Base-by-base conservation (phyloP, 148 eudicot species). In the Rhododendron griersonianum region DNA sequence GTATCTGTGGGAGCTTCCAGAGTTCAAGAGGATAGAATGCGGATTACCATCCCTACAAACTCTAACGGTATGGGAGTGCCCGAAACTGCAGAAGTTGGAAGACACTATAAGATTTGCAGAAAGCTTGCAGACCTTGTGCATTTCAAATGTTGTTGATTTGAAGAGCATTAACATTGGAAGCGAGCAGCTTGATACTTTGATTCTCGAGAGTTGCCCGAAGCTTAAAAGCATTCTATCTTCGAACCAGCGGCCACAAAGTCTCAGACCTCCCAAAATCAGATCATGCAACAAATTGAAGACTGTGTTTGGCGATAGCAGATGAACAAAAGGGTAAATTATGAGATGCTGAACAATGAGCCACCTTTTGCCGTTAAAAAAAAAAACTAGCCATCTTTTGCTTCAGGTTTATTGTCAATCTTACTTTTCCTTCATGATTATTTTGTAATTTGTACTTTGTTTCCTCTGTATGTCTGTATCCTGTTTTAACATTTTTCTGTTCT, bases 1-100 rank as follows among this genome's bases (percentile, higher is more conserved):
- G 63, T 59, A 21, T 88, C 53, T 88, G 47, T 84, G 80, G 85
- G 88, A 86, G 15, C 85, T 89, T 2, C 87, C 87, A 15, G 48
- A 80, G 41, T 25, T 85, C 25, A 51, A 88, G 79, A 83, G 50
- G 18, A 57, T 86, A 37, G 85, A 79, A 21, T 28, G 82, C 48
- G 8, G 28, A 5, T 74, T 85, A 57, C 87, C 89, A 82, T 39
- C 69, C 5, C 76, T 80, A 4, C 7, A 16, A 76, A 47, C 47
- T 44, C 55, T 85, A 1, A 71, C 41, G 14, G 75, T 86, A 23
- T 15, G 69, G 65, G 51, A 50, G 47, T 86, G 87, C 13, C 84
- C 87, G 2, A 67, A 53, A 18, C 47, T 86, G 47, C 67, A 81
- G 74, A 48, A 74, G 5, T 82, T 86, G n/a, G 78, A 82, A 4